Conservation (phyloP, 768 basidiomycete genomes). For the Boletus rex-veris region DNA sequence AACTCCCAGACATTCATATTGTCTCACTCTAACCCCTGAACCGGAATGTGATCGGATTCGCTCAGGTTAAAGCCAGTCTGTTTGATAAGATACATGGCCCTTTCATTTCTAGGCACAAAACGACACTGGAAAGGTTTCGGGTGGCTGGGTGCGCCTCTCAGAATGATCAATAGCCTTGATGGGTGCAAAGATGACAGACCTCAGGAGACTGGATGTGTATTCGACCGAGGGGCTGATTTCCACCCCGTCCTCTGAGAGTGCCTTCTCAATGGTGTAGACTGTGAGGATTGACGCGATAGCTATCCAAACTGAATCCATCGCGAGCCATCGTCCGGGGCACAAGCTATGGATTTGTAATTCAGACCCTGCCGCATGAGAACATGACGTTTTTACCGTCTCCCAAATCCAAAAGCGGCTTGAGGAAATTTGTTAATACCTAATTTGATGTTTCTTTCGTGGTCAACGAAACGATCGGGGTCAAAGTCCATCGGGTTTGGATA, state of each 20-base stretch:
- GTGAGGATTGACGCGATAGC: conserved; percentile 39
- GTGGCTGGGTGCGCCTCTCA: conserved; percentile 27
- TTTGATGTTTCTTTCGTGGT: conserved; percentile 22
- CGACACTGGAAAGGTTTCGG: conserved; percentile 41
- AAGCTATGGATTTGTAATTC: conserved; percentile 25
- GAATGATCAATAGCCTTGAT: neutral
- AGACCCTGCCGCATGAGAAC: neutral
- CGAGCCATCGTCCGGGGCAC: conserved; percentile 46
- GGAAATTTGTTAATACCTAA: conserved; percentile 36
- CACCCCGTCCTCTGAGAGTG: conserved; percentile 32
- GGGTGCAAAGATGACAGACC: conserved; percentile 23
- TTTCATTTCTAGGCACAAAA: conserved; percentile 35
- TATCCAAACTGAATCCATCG: conserved; percentile 43
- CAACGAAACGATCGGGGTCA: conserved; percentile 36
- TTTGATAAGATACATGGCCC: conserved; percentile 30
- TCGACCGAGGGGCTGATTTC: conserved; percentile 33
- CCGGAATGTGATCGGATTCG: neutral
- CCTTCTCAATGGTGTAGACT: conserved; percentile 38
- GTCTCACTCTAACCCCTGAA: neutral
- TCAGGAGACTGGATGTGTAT: conserved; percentile 35
- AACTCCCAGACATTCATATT: neutral
- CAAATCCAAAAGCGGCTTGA: conserved; percentile 40
- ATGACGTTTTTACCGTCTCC: conserved; percentile 31
- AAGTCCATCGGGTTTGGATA: conserved; percentile 43
- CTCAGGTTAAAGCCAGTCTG: neutral